Evolutionary conservation across 257 asterid species (phyloP).

Genomic region (Primulina huaijiensis): DNA sequence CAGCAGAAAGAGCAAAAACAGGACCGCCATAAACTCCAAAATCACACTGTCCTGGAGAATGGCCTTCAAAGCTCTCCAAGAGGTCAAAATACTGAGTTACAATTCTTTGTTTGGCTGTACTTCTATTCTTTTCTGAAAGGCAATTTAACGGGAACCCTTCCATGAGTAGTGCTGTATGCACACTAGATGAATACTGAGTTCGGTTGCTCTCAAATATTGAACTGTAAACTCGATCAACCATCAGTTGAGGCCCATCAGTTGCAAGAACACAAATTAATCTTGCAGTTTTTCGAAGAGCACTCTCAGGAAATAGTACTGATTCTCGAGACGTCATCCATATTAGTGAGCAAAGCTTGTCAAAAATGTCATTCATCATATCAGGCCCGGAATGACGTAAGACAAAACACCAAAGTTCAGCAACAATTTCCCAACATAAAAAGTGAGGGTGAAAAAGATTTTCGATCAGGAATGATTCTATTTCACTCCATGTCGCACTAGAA

Average conservation of each 20-base stretch:
- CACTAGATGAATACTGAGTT: conserved; percentile 38
- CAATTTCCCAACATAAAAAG: conserved; percentile 72
- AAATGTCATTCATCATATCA: conserved; percentile 43
- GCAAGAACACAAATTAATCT: conserved; percentile 59
- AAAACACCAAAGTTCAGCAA: conserved; percentile 88
- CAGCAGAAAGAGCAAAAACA: conserved; percentile 72
- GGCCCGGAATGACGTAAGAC: conserved; percentile 68
- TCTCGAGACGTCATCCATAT: conserved; percentile 49
- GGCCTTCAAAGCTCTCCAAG: conserved; percentile 50
- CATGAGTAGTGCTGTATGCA: conserved; percentile 63
- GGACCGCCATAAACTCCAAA: conserved; percentile 67
- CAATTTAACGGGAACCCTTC: conserved; percentile 82
- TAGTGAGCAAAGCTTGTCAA: conserved; percentile 60
- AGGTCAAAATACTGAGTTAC: conserved; percentile 69
- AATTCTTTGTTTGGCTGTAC: conserved; percentile 57
- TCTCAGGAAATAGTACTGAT: conserved; percentile 47
- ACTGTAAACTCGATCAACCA: conserved; percentile 61
- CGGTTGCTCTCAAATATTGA: conserved; percentile 42
- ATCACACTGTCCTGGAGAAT: conserved; percentile 32
- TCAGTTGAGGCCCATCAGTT: conserved; percentile 51
- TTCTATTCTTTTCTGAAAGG: conserved; percentile 64
- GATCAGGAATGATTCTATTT: conserved; percentile 62
- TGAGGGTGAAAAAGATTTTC: conserved; percentile 88
- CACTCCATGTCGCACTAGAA: conserved; percentile 70
- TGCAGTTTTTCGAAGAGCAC: conserved; percentile 66